Base-by-base conservation (phyloP, 352 stramenopile genomes). In the Phytophthora sp. region DNA sequence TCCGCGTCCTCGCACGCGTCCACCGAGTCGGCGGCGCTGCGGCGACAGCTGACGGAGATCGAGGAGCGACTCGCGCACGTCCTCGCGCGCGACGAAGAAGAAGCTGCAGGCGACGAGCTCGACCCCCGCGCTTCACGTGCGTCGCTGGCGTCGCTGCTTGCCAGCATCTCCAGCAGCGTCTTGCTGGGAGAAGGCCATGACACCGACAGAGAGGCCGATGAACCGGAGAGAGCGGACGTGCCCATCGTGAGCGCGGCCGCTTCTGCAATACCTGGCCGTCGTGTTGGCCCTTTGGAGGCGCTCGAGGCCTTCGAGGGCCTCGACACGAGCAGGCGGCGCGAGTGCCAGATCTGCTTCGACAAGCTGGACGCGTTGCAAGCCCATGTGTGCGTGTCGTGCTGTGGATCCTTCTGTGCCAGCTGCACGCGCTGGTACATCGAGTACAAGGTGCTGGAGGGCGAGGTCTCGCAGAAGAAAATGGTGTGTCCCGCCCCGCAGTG, bases 331-430 rank as follows among this genome's bases (percentile, higher is more conserved):
- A 55, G 50, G 34, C 60, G 45, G 24, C 70, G 61, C 34, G 79
- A 89, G 42, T 92, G 84, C 54, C 77, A 89, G 69, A 89, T 92
- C 58, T 92, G 84, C 70, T 92, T 88, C 34, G 81, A 92, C 43
- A 74, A 68, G 26, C 60, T 90, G 45, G 78, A 88, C 18, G 58
- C 65, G 5, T 30, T 76, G 12, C 69, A 85, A 27, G 46, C 64
- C 3, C 77, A 91, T 35, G 69, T 70, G 37, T 93, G 84, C 42
- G 18, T 58, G 9, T 51, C 56, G 15, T 93, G 84, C 58, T 50
- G 46, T 44, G 59, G 56, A 18, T 65, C 70, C 5, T 91, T 87
- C 66, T 93, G 84, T 42, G 53, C 56, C 20, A 82, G 66, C 35
- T 93, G 84, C 70, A 82, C 79, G 39, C 74, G 79, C 39, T 86